Base-by-base conservation (phyloP, 228 moss, liverwort and hornwort species). In the Sphagnum fallax region DNA sequence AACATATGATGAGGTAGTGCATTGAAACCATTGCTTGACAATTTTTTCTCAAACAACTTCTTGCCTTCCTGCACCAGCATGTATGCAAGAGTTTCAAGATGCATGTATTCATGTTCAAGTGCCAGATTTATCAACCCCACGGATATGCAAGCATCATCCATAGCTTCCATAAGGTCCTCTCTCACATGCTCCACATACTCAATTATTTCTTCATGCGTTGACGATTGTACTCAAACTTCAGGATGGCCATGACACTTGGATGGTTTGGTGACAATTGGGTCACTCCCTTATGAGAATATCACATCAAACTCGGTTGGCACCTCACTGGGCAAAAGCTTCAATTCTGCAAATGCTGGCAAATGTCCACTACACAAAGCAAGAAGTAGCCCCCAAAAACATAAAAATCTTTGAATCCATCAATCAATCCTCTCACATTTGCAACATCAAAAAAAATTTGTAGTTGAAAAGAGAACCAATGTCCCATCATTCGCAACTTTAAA, bases 51-150 rank as follows among this genome's bases (percentile, higher is more conserved):
- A 48, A 83, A 83, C 6, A 67, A 63, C 53, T 50, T 61, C 48
- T 76, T 83, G 16, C 79, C 65, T 65, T 83, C 74, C 79, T 83
- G 83, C 10, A 74, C 74, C 50, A 74, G 69, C 83, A 83, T 83
- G 74, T 83, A 83, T 11, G 68, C 51, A 18, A 79, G 71, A 12
- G 83, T 79, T 61, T 83, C 83, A 47, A 73, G 83, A 16, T 83
- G 83, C 83, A 83, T 83, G 5, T 71, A 67, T 11, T 76, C 76
- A 50, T 83, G 83, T 55, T 83, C 79, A 8, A 79, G 11, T 32
- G 71, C 62, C 50, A 83, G 71, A 6, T 49, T 72, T 5, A 79
- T 66, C 16, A 76, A 73, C 14, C 68, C 70, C 5, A 71, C 15
- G 4, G 48, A 55, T 70, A 4, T 47, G 52, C 5, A 4, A 58